These are phyloP conservation scores for Aureobasidium vineae DNA, from an alignment of 2,329 filamentous ascomycete species.

Conservation along the genomic window DNA sequence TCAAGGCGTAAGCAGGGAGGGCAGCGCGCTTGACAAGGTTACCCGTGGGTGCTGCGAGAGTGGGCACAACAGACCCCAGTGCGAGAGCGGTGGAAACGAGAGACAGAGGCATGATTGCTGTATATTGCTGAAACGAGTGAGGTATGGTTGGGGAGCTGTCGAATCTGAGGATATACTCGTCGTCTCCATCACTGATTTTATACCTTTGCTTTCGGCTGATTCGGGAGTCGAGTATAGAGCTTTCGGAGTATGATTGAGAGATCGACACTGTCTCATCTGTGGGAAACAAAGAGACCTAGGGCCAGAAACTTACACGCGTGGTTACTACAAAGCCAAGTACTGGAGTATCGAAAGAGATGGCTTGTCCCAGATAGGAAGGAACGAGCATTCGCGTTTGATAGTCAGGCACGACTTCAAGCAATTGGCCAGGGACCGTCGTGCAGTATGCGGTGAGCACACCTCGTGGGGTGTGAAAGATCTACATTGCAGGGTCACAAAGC, in stretches of 20 bases:
- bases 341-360: not conserved
- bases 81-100: not conserved
- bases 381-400: not conserved
- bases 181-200: not conserved
- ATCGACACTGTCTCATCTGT: not conserved
- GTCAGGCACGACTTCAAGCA: not conserved
- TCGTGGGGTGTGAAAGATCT: not conserved
- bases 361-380: not conserved
- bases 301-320: not conserved
- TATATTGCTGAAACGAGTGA: not conserved
- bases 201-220: not conserved
- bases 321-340: not conserved
- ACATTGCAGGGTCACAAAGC: constrained; percentile 12
- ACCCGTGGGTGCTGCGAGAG: not conserved
- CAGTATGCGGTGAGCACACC: not conserved
- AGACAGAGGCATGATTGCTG: not conserved
- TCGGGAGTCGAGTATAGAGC: not conserved
- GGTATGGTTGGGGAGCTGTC: not conserved
- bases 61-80: not conserved
- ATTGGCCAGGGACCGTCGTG: not conserved
- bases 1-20: constrained; percentile 19
- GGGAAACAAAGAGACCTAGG: not conserved
- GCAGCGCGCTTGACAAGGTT: constrained; percentile 14
- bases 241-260: not conserved
- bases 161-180: not conserved